Conservation (phyloP, 73 alveolate genomes). For the Paramecium caudatum region DNA sequence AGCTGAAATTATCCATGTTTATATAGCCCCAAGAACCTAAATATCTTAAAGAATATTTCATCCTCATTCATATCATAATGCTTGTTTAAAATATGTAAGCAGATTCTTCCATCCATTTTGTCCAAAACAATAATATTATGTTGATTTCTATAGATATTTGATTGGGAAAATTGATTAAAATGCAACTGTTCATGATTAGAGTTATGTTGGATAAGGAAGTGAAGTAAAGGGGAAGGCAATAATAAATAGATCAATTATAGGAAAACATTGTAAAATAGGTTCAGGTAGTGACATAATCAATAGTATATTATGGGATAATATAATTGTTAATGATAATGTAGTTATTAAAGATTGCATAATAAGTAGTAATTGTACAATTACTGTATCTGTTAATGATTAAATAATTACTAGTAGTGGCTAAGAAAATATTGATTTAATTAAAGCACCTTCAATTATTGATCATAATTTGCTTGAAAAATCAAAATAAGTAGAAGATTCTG, state of each 20-base stretch:
- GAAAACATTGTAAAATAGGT: constrained; percentile 47
- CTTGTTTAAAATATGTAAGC: constrained; percentile 22
- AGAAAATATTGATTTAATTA: background rate
- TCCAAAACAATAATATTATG: background rate
- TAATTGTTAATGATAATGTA: background rate
- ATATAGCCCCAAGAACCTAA: background rate
- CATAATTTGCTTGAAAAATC: background rate
- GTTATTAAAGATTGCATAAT: background rate
- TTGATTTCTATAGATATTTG: constrained; percentile 15
- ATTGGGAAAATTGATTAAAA: background rate
- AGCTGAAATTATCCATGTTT: constrained; percentile 68
- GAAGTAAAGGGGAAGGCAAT: background rate
- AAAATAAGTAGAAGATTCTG: background rate
- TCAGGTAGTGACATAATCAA: background rate
- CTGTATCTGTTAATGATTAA: background rate
- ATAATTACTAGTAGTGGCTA: background rate
- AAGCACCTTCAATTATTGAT: no score
- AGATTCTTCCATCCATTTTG: constrained; percentile 31
- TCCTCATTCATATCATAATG: constrained; percentile 20
- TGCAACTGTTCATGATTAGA: background rate
- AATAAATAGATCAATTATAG: constrained; percentile 51
- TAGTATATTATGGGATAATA: background rate
- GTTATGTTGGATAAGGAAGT: background rate
- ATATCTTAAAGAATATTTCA: constrained; percentile 20
- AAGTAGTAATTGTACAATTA: background rate